Percentiles rank a stretch among this genome's conserved stretches.
These are phyloP conservation scores for Daldinia vernicosa DNA, from an alignment of 495 filamentous ascomycete genomes.

Conservation along the genomic window DNA sequence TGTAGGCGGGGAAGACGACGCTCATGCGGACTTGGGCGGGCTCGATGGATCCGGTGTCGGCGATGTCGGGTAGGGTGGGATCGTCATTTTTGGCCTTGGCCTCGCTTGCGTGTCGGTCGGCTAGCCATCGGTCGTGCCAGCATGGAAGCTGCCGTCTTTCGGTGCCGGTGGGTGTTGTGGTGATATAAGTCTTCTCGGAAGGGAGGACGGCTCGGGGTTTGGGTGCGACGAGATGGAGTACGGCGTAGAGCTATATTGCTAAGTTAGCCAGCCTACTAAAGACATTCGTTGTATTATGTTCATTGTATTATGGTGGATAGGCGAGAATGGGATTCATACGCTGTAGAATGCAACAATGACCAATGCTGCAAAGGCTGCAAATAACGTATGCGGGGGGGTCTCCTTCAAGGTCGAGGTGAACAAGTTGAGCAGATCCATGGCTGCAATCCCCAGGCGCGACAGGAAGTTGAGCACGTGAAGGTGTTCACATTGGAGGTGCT, in stretches of 20 bases:
- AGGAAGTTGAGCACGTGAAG: not conserved
- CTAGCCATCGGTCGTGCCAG: slow-evolving; percentile 79
- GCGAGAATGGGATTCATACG: slow-evolving; percentile 39
- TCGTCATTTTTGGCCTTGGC: slow-evolving; percentile 44
- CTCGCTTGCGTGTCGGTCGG: slow-evolving; percentile 58
- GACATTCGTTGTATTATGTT: too few species aligned
- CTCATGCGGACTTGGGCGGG: slow-evolving; percentile 68
- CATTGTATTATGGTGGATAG: not conserved
- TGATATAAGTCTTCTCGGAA: slow-evolving; percentile 90
- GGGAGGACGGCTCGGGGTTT: slow-evolving; percentile 74
- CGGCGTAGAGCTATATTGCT: slow-evolving; percentile 68
- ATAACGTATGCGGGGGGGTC: slow-evolving; percentile 45
- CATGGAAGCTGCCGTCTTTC: slow-evolving; percentile 73
- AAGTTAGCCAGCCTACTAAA: slow-evolving; percentile 16
- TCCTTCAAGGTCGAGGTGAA: slow-evolving; percentile 40
- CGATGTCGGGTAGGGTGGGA: slow-evolving; percentile 45
- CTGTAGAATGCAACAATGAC: slow-evolving; percentile 41
- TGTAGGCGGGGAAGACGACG: slow-evolving; percentile 94
- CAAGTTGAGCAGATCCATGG: slow-evolving; percentile 39
- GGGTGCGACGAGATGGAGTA: slow-evolving; percentile 79
- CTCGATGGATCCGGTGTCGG: slow-evolving; percentile 53
- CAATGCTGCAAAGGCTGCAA: slow-evolving; percentile 42
- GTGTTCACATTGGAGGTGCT: slow-evolving; percentile 30
- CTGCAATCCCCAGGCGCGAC: slow-evolving; percentile 18
- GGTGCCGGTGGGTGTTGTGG: slow-evolving; percentile 71